Evolutionary conservation across 2,329 filamentous ascomycete species (phyloP).

Genomic region (Verticillium albo-atrum): DNA sequence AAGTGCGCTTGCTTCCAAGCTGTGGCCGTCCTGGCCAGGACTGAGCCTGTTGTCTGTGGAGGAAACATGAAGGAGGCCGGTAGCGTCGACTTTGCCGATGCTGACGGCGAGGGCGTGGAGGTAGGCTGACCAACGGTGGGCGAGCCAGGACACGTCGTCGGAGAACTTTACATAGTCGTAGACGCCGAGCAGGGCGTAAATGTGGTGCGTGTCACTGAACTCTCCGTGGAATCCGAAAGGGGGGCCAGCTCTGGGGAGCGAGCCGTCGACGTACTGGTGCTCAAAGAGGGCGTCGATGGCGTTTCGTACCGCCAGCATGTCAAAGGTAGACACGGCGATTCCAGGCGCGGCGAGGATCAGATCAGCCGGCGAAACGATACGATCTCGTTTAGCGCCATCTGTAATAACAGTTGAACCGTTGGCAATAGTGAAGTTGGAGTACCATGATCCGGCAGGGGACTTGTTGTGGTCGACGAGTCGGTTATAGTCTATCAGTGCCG

Average conservation of each 20-base stretch:
- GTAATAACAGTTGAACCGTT: constrained; percentile 26
- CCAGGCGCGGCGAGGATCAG: constrained; percentile 37
- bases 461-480: constrained; percentile 23
- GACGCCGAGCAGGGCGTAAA: constrained; percentile 47
- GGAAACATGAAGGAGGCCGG: constrained; percentile 43
- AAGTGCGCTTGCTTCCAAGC: constrained; percentile 47
- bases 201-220: constrained; percentile 51
- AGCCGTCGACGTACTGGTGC: constrained; percentile 35
- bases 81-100: constrained; percentile 24
- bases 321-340: constrained; percentile 11
- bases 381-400: constrained; percentile 52
- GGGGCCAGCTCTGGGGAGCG: constrained; percentile 43
- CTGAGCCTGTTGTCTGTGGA: constrained; percentile 46
- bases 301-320: constrained; percentile 36
- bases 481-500: constrained; percentile 28
- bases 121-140: constrained; percentile 40
- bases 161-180: constrained; percentile 45
- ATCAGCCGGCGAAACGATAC: constrained; percentile 54
- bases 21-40: constrained; percentile 45
- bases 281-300: constrained; percentile 38
- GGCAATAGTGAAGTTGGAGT: constrained; percentile 25
- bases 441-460: constrained; percentile 25
- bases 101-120: constrained; percentile 26
- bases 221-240: constrained; percentile 31
- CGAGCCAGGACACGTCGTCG: constrained; percentile 37